phyloP scores from a whole-genome alignment of 768 basidiomycete species.

The Dentipellis fragilis region DNA sequence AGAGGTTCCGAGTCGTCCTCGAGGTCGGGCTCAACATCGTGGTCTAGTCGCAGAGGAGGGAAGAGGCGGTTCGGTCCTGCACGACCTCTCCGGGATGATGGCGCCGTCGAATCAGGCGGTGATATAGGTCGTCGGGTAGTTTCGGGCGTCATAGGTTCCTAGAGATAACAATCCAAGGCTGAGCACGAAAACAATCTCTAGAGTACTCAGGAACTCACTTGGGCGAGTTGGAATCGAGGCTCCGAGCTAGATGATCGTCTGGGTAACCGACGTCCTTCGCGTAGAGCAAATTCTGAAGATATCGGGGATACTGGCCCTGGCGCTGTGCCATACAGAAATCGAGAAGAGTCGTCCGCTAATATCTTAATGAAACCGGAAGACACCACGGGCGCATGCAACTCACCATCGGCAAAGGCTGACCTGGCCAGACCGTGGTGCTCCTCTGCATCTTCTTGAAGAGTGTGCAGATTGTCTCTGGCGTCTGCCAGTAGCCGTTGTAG shows the following conservation, averaged over 20 bases:
- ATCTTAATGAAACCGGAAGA: no score
- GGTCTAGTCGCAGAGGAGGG: constrained; percentile 22
- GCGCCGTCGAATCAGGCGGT: constrained; percentile 24
- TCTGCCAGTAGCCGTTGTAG: constrained; percentile 65
- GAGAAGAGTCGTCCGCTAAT: background rate
- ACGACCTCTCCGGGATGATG: constrained; percentile 17
- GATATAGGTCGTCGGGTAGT: constrained; percentile 33
- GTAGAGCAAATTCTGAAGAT: constrained; percentile 5
- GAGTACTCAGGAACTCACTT: constrained; percentile 21
- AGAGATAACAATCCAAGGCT: constrained; percentile 2
- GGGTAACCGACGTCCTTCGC: background rate
- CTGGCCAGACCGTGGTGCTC: constrained; percentile 36
- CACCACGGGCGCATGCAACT: constrained; percentile 1
- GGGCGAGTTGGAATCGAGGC: constrained; percentile 12
- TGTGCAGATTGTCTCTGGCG: constrained; percentile 65
- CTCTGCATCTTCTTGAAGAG: constrained; percentile 64
- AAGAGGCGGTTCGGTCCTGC: constrained; percentile 12
- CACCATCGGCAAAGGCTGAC: constrained; percentile 14
- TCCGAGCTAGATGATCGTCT: constrained; percentile 11
- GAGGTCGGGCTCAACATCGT: constrained; percentile 1
- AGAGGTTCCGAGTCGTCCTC: constrained; percentile 1
- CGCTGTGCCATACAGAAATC: constrained; percentile 5
- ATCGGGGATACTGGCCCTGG: constrained; percentile 12
- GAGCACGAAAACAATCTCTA: background rate
- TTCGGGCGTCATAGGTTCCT: constrained; percentile 36